phyloP scores from a whole-genome alignment of 768 basidiomycete species.

The Amanita pseudoporphyria region DNA sequence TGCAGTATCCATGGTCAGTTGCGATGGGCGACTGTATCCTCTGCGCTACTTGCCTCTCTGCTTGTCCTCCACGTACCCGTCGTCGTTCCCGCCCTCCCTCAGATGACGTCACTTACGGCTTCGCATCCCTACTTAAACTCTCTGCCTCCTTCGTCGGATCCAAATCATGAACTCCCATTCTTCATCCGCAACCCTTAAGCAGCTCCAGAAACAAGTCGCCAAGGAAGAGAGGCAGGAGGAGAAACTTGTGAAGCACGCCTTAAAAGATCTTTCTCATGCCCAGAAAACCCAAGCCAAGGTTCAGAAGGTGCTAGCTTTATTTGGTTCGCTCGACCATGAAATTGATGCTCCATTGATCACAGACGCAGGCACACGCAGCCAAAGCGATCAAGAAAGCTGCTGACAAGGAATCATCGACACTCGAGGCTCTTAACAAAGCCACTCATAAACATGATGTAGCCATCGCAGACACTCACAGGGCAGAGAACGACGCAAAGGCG shows the following conservation, averaged over 20 bases:
- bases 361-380: conserved; percentile 37
- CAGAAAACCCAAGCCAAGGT: conserved; percentile 47
- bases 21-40: too few relatives aligned
- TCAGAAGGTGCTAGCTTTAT: conserved; percentile 31
- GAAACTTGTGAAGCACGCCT: conserved; percentile 35
- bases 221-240: conserved; percentile 46
- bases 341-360: conserved; percentile 2
- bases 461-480: conserved; percentile 28
- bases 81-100: background rate
- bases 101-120: conserved; percentile 12
- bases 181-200: conserved; percentile 21
- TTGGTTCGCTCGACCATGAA: background rate
- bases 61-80: background rate
- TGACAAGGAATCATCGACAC: conserved; percentile 39
- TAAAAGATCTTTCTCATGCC: conserved; percentile 41
- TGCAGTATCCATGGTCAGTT: too few relatives aligned
- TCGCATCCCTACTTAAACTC: conserved; percentile 8
- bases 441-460: conserved; percentile 43
- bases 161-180: conserved; percentile 13
- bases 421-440: conserved; percentile 43
- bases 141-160: conserved; percentile 6
- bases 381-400: conserved; percentile 32
- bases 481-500: conserved; percentile 37
- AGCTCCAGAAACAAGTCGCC: conserved; percentile 32
- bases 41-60: background rate